Base-by-base conservation (phyloP, 768 basidiomycete genomes). In the Daedaleopsis nitida region DNA sequence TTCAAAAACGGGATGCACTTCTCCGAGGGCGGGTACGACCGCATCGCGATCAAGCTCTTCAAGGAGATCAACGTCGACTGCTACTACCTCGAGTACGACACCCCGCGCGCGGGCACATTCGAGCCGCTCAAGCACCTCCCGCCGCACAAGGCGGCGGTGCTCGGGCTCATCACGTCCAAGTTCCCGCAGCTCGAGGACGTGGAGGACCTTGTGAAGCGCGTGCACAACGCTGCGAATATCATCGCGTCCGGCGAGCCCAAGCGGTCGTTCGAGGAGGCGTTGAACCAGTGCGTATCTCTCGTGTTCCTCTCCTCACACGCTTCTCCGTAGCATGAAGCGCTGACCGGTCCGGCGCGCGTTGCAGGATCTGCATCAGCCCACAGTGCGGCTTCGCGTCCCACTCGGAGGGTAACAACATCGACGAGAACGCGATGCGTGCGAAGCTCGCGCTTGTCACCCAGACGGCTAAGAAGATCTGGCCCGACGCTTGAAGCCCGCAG, bases 51-150 rank as follows among this genome's bases (percentile, higher is more conserved):
- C 49, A 84, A 82, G 68, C 72, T 87, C 13, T 87, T 88, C 76
- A 82, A 79, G 59, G 75, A 78, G 38, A 76, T 88, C 56, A 80
- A 86, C 63, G 84, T 86, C 42, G 86, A 87, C 65, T 76, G 76
- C 45, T 74, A 69, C 66, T 81, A 80, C 68, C 77, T 88, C 42
- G 86, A 87, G 72, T 87, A 86, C 69, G 86, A 88, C 70, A 83
- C 81, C n/a, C 80, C 80, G 62, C 83, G 85, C 51, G 80, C 85
- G 1, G 86, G 86, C 27, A 79, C 83, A 59, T 87, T 87, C 65
- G 66, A 75, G 59, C 83, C 86, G n/a, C 77, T 87, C 14, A 80
- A 75, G 69, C 68, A 76, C 63, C 75, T 87, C 12, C 86, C 86
- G 1, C 70, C 73, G 45, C 66, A 78, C 65, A 81, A 80, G 60